A percentile compares a stretch with the other conserved stretches of the same genome.
phyloP scores from a whole-genome alignment of 1,139 yeast genomes.

The Debaryomyces fabryi region DNA sequence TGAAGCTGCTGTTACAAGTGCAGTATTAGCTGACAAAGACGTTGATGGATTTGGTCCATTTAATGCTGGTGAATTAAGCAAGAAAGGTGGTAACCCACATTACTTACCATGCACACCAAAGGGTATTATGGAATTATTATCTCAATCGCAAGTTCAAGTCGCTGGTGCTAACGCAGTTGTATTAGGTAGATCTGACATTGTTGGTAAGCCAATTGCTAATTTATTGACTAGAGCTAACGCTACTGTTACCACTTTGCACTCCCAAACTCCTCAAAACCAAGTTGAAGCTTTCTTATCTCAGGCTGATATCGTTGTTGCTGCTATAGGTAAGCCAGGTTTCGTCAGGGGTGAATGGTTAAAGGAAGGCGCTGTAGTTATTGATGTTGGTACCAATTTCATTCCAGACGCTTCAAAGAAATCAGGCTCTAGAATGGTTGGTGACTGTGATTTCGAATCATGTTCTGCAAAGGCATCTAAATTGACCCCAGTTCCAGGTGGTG shows the following conservation, averaged over 20 bases:
- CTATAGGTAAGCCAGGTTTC: conserved; percentile 82
- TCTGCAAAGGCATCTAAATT: conserved; percentile 67
- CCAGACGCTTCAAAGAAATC: conserved; percentile 75
- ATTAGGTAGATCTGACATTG: conserved; percentile 94
- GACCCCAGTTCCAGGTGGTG: conserved; percentile 99
- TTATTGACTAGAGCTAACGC: conserved; percentile 79
- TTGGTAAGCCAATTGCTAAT: conserved; percentile 90
- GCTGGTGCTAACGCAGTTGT: conserved; percentile 90
- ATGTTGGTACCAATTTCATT: conserved; percentile 93
- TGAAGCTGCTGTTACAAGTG: conserved; percentile 75
- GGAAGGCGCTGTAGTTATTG: conserved; percentile 83
- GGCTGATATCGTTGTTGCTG: conserved; percentile 92
- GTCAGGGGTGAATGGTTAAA: conserved; percentile 91
- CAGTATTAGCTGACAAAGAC: conserved; percentile 80
- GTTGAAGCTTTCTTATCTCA: conserved; percentile 59
- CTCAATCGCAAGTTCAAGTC: conserved; percentile 60
- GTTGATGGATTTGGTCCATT: conserved; percentile 94
- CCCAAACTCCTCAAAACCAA: conserved; percentile 62
- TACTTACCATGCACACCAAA: conserved; percentile 97
- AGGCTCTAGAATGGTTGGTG: conserved; percentile 91
- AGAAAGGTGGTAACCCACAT: conserved; percentile 81
- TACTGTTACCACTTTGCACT: conserved; percentile 84
- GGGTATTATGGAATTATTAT: conserved; percentile 82
- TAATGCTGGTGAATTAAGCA: conserved; percentile 90
- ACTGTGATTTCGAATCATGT: conserved; percentile 79